Conservation (phyloP, 2,329 filamentous ascomycete species). For the Fusarium pilosicola region DNA sequence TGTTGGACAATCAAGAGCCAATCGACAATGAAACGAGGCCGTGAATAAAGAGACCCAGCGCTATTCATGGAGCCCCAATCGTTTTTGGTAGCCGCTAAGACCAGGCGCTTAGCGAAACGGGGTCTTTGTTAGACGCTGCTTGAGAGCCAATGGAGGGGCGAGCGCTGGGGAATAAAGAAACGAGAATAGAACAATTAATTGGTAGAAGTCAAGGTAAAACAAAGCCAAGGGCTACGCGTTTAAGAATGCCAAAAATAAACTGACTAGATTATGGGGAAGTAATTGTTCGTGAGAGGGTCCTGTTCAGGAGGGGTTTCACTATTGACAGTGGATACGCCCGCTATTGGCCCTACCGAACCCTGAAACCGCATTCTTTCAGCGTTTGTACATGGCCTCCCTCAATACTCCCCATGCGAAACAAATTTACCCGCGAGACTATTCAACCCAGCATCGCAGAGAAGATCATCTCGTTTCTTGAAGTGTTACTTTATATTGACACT, state of each 20-base stretch:
- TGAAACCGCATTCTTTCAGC: neutral
- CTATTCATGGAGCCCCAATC: slow-evolving; percentile 31
- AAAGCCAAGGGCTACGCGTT: neutral
- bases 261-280: neutral
- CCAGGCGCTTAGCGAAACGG: slow-evolving; percentile 42
- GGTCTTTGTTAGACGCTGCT: slow-evolving; percentile 18
- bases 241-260: neutral
- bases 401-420: neutral
- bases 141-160: slow-evolving; percentile 13
- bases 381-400: neutral
- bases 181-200: slow-evolving; percentile 21
- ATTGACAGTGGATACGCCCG: neutral
- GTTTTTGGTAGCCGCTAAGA: slow-evolving; percentile 29
- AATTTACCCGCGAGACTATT: neutral
- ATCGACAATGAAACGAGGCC: slow-evolving; percentile 32
- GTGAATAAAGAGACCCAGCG: slow-evolving; percentile 8
- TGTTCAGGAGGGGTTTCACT: neutral
- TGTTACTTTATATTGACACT: too few species aligned
- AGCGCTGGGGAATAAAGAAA: slow-evolving; percentile 12
- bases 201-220: neutral
- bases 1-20: slow-evolving; percentile 15
- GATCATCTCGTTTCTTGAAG: rapidly evolving
- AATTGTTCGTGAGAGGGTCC: neutral
- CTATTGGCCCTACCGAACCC: neutral
- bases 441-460: too few species aligned